Percentiles rank a stretch among this genome's conserved stretches.
Conservation (phyloP, 1,284 basidiomycete species). For the Termitomyces sp. region DNA sequence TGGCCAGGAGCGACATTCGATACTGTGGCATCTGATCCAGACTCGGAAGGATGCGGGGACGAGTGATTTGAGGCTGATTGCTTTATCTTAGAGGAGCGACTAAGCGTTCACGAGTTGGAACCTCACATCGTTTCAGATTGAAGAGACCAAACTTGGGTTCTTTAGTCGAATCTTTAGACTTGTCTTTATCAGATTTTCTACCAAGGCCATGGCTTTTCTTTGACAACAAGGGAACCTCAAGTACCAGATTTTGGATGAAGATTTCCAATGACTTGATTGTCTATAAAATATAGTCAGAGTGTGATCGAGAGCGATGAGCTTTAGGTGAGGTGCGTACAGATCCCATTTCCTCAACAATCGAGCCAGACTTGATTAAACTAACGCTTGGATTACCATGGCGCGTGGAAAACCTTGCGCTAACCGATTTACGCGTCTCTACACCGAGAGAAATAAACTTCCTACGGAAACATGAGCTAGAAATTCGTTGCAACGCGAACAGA, state of each 20-base stretch:
- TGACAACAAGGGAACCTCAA: conserved; percentile 18
- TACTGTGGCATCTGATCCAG: conserved; percentile 13
- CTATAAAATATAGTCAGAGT: conserved; percentile 22
- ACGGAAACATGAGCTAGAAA: neutral
- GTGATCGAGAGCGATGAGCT: neutral
- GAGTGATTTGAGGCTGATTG: conserved; percentile 17
- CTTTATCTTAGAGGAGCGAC: neutral
- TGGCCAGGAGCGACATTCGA: conserved; percentile 12
- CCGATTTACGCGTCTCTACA: conserved; percentile 48
- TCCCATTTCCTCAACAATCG: conserved; percentile 59
- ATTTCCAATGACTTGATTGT: conserved; percentile 40
- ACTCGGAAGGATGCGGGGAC: conserved; percentile 15
- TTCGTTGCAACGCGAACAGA: neutral
- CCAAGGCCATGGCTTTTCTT: conserved; percentile 30
- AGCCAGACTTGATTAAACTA: conserved; percentile 41
- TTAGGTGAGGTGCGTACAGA: conserved; percentile 35
- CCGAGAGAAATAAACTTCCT: conserved; percentile 55
- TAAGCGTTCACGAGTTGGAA: neutral
- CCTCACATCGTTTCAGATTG: conserved; percentile 42
- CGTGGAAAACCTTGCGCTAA: conserved; percentile 32
- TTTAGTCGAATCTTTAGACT: conserved; percentile 34
- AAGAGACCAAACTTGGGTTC: conserved; percentile 50
- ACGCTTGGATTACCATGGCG: conserved; percentile 32
- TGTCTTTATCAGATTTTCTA: conserved; percentile 48
- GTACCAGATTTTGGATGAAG: conserved; percentile 32